These are phyloP conservation scores for Hygrophorus pudorinus DNA, from an alignment of 768 basidiomycete species.

Conservation along the genomic window DNA sequence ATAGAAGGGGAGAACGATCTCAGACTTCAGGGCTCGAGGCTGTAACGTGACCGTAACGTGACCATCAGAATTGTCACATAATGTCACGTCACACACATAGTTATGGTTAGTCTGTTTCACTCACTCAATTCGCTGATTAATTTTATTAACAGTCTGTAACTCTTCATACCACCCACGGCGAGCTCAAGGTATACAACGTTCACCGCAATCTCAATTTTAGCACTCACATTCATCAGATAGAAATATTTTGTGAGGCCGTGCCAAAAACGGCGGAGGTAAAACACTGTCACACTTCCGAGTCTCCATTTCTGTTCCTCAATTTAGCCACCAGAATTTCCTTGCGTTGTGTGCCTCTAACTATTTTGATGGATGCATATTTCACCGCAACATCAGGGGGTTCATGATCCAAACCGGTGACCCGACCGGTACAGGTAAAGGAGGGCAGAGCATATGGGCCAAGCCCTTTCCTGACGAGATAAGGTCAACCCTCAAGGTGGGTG, in stretches of 20 bases:
- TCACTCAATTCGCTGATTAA: slow-evolving; percentile 3
- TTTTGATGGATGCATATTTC: slow-evolving; percentile 80
- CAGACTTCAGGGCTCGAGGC: slow-evolving; percentile 9
- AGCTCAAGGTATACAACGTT: slow-evolving; percentile 65
- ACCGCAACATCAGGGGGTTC: slow-evolving; percentile 92
- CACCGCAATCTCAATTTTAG: not conserved
- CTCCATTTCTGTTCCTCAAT: slow-evolving; percentile 5
- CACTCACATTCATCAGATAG: slow-evolving; percentile 46
- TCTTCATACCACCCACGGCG: slow-evolving; percentile 87
- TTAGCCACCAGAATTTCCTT: slow-evolving; percentile 70
- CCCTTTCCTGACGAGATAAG: slow-evolving; percentile 89
- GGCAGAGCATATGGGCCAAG: slow-evolving; percentile 93
- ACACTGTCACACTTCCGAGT: slow-evolving; percentile 5
- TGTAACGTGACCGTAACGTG: not conserved
- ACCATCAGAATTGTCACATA: too few species aligned
- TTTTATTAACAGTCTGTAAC: slow-evolving; percentile 67
- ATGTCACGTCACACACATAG: slow-evolving; percentile 13
- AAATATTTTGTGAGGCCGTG: slow-evolving; percentile 94
- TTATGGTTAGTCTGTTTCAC: slow-evolving; percentile 10
- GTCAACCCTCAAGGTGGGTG: slow-evolving; percentile 79
- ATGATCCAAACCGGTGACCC: slow-evolving; percentile 95
- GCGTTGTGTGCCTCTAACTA: slow-evolving; percentile 86
- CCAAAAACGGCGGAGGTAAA: slow-evolving; percentile 88
- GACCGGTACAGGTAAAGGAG: slow-evolving; percentile 85
- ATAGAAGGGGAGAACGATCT: slow-evolving; percentile 17